A percentile compares a stretch with the other conserved stretches of the same genome.
Evolutionary conservation across 116 monocot genomes (phyloP).

Genomic region (Posidonia oceanica): DNA sequence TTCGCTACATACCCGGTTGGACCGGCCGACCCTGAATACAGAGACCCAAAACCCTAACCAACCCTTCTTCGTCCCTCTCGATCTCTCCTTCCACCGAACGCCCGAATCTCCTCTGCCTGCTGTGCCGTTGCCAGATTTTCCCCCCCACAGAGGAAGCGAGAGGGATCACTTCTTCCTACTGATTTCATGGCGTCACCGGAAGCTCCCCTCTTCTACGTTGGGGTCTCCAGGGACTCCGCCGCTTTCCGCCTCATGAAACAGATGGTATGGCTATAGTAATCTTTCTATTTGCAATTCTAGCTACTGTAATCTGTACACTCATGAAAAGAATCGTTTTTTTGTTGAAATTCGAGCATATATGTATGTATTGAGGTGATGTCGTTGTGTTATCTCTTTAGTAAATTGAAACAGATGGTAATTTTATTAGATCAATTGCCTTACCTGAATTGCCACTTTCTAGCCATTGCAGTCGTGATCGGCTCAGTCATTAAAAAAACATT

Average conservation of each 20-base stretch:
- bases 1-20: no score
- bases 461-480: no score
- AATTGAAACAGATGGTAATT: no score
- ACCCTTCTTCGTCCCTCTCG: not conserved
- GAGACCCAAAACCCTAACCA: not conserved
- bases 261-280: slow-evolving; percentile 41
- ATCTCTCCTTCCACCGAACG: not conserved
- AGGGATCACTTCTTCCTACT: not conserved
- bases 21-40: not conserved
- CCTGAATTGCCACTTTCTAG: no score
- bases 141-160: not conserved
- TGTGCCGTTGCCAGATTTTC: not conserved
- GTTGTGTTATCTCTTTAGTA: no score
- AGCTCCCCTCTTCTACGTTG: slow-evolving; percentile 79
- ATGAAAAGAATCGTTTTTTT: not conserved
- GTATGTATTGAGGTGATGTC: no score
- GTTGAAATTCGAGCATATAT: no score
- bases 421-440: no score
- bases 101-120: not conserved
- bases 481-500: no score
- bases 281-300: not conserved
- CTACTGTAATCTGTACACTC: not conserved
- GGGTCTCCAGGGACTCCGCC: slow-evolving; percentile 72
- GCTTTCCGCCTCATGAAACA: slow-evolving; percentile 99
- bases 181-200: slow-evolving; percentile 72